phyloP scores from a whole-genome alignment of 352 stramenopile species.

The Phytophthora sojae region DNA sequence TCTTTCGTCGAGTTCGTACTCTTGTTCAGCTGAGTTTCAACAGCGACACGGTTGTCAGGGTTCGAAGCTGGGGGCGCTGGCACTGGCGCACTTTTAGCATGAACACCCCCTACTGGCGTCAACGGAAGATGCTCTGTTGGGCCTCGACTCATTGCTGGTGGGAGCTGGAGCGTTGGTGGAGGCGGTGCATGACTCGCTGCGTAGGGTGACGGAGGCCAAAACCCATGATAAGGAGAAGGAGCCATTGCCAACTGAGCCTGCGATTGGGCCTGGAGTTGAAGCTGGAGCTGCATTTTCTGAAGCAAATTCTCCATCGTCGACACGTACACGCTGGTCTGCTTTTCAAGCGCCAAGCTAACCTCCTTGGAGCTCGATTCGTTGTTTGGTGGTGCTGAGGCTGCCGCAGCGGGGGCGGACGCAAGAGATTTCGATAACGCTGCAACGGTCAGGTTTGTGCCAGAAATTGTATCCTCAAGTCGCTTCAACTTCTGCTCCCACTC shows the following conservation, averaged over 20 bases:
- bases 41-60: background rate
- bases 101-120: background rate
- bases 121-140: background rate
- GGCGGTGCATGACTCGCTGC: conserved; percentile 16
- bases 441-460: conserved; percentile 22
- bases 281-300: conserved; percentile 73
- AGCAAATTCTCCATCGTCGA: conserved; percentile 62
- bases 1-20: conserved; percentile 14
- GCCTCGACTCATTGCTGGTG: conserved; percentile 11
- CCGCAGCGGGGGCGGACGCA: background rate
- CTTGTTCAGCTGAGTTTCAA: background rate
- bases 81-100: background rate
- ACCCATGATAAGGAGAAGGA: conserved; percentile 34
- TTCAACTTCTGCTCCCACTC: conserved; percentile 38
- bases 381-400: conserved; percentile 5
- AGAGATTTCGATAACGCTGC: conserved; percentile 28
- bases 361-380: conserved; percentile 18
- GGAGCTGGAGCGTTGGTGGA: conserved; percentile 22
- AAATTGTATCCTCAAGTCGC: conserved; percentile 37
- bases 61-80: background rate
- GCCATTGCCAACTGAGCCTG: conserved; percentile 33
- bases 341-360: conserved; percentile 35
- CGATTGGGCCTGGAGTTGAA: conserved; percentile 51
- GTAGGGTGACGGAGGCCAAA: conserved; percentile 37
- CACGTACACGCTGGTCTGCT: conserved; percentile 45